Evolutionary conservation across 192 early-diverging fungal genomes (phyloP).

Genomic region (Coemansia furcata): DNA sequence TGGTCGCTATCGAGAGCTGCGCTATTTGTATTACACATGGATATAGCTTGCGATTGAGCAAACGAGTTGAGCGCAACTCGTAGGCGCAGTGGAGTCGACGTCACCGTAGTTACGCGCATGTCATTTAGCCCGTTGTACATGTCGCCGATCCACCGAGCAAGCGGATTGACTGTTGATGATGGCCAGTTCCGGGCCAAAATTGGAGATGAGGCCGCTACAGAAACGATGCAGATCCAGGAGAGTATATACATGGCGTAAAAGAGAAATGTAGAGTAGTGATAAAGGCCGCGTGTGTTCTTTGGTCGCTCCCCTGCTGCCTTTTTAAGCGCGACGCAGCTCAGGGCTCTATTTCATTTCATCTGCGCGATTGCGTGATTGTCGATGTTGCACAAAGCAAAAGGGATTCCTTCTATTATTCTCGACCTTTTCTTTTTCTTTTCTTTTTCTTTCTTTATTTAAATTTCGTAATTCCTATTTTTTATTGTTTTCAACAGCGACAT

Average conservation of each 20-base stretch:
- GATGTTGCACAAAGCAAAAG: neutral
- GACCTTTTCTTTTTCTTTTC: neutral
- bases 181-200: neutral
- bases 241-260: neutral
- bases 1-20: neutral
- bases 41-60: conserved; percentile 6
- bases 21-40: conserved; percentile 3
- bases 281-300: neutral
- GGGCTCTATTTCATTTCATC: neutral
- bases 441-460: neutral
- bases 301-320: neutral
- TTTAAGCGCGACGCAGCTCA: neutral
- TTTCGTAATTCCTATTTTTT: neutral
- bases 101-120: conserved; percentile 3
- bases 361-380: neutral
- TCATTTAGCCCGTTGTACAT: conserved; percentile 13
- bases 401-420: neutral
- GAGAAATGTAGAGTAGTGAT: neutral
- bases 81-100: conserved; percentile 2
- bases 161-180: conserved; percentile 1
- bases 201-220: neutral
- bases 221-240: neutral
- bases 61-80: conserved; percentile 9
- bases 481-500: neutral
- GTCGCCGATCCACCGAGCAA: conserved; percentile 7